phyloP scores from a whole-genome alignment of 2,329 filamentous ascomycete species.

The Clonostachys byssicola region DNA sequence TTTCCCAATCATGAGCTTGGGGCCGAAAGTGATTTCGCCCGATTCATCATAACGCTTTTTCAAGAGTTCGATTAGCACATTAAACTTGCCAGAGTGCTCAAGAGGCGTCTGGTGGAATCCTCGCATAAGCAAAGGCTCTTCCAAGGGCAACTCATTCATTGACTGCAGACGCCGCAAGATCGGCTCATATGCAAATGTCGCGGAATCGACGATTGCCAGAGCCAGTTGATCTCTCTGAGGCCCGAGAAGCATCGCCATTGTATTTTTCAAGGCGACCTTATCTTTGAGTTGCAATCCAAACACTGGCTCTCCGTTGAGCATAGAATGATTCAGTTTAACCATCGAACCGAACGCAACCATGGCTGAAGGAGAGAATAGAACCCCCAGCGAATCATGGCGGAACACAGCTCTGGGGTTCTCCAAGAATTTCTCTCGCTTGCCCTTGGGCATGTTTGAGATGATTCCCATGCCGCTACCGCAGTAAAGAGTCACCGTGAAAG shows the following conservation, averaged over 20 bases:
- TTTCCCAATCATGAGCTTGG: background rate
- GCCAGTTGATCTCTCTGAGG: constrained; percentile 21
- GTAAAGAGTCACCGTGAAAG: constrained; percentile 21
- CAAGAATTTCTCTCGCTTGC: constrained; percentile 37
- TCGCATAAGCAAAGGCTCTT: constrained; percentile 40
- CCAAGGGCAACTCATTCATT: constrained; percentile 50
- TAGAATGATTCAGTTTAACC: constrained; percentile 45
- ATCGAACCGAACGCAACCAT: constrained; percentile 59
- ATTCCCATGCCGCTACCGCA: constrained; percentile 41
- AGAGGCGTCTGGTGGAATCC: background rate
- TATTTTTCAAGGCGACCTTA: constrained; percentile 33
- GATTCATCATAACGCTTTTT: background rate
- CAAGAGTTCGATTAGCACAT: background rate
- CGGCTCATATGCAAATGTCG: constrained; percentile 67
- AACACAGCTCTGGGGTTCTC: constrained; percentile 43
- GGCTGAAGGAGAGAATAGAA: constrained; percentile 43
- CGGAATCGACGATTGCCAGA: constrained; percentile 49
- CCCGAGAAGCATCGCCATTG: constrained; percentile 27
- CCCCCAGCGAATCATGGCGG: constrained; percentile 58
- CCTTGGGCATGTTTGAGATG: constrained; percentile 19
- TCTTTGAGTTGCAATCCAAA: constrained; percentile 49
- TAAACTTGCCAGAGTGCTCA: background rate
- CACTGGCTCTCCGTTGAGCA: constrained; percentile 29
- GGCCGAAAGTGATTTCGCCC: background rate
- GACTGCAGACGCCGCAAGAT: constrained; percentile 56